Evolutionary conservation across 208 protist species (phyloP).

Genomic region (Leptomonas pyrrhocoris): DNA sequence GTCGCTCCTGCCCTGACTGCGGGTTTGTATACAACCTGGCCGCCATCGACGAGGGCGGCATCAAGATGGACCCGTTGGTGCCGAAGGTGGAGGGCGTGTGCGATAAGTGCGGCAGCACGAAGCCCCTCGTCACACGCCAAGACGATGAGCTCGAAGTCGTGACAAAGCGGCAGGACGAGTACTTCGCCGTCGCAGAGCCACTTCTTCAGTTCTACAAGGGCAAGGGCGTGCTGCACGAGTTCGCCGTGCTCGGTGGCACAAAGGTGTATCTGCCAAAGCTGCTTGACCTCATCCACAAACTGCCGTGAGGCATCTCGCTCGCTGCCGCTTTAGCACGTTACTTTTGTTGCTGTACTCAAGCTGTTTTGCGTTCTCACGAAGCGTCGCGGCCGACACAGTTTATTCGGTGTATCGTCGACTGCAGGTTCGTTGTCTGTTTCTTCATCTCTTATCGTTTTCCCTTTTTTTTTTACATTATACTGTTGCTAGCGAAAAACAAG

Average conservation of each 20-base stretch:
- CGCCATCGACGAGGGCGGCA: conserved; percentile 69
- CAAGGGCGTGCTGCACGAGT: conserved; percentile 63
- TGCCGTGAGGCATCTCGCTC: too few species aligned
- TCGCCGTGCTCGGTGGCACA: conserved; percentile 67
- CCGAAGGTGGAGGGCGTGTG: conserved; percentile 80
- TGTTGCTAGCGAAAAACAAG: too few species aligned
- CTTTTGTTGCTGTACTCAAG: neutral
- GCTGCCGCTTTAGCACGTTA: too few species aligned
- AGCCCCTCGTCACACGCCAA: conserved; percentile 60
- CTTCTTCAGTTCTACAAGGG: conserved; percentile 69
- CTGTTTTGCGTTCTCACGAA: neutral
- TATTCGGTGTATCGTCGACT: too few species aligned
- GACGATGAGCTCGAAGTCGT: conserved; percentile 75
- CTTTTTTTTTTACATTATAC: too few species aligned
- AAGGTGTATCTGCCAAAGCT: conserved; percentile 76
- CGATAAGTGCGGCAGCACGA: conserved; percentile 73
- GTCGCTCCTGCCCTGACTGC: conserved; percentile 72
- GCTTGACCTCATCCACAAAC: conserved; percentile 52
- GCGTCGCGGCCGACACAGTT: too few species aligned
- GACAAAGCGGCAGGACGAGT: conserved; percentile 59
- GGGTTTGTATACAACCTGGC: conserved; percentile 79
- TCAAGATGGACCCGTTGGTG: conserved; percentile 81
- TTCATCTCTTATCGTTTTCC: too few species aligned
- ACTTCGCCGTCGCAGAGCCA: conserved; percentile 58
- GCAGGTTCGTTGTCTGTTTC: too few species aligned